Conservation (phyloP, 495 filamentous ascomycete species). For the Hypomontagnella submonticulosa region DNA sequence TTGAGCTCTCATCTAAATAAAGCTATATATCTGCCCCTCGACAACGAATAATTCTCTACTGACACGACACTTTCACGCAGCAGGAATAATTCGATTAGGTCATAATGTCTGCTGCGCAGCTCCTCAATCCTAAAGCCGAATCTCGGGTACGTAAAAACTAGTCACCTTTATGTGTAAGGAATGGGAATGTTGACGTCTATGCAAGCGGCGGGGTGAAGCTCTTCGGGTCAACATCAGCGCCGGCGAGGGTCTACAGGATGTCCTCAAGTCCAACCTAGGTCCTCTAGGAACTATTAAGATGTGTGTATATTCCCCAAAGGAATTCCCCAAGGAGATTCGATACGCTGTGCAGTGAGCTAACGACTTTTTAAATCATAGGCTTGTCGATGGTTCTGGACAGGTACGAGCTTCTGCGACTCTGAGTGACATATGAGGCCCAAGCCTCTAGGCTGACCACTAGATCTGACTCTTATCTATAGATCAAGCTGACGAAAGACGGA, state of each 20-base stretch:
- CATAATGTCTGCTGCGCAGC: constrained; percentile 88
- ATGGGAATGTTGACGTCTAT: constrained; percentile 31
- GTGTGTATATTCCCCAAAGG: constrained; percentile 57
- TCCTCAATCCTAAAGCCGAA: constrained; percentile 98
- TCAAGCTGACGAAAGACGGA: constrained; percentile 99
- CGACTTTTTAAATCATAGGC: constrained; percentile 62
- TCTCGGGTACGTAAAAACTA: constrained; percentile 73
- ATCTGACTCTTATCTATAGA: constrained; percentile 61
- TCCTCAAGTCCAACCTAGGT: constrained; percentile 94
- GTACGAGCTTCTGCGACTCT: constrained; percentile 63
- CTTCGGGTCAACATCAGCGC: constrained; percentile 95
- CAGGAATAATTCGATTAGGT: constrained; percentile 1
- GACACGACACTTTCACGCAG: constrained; percentile 18
- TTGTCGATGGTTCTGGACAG: constrained; percentile 93
- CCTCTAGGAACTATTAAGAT: constrained; percentile 97
- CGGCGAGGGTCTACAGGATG: constrained; percentile 94
- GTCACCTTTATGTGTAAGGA: constrained; percentile 52
- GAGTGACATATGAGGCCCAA: constrained; percentile 15
- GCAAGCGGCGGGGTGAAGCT: constrained; percentile 92
- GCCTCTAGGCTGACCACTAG: constrained; percentile 23
- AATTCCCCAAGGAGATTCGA: too few relatives aligned
- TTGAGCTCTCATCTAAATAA: constrained; percentile 16
- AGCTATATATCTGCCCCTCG: constrained; percentile 26
- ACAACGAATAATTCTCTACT: constrained; percentile 30
- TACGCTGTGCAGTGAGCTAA: neutral